A percentile compares a stretch with the other conserved stretches of the same genome.
phyloP scores from a whole-genome alignment of 2,329 filamentous ascomycete genomes.

The Aspergillus sp. region DNA sequence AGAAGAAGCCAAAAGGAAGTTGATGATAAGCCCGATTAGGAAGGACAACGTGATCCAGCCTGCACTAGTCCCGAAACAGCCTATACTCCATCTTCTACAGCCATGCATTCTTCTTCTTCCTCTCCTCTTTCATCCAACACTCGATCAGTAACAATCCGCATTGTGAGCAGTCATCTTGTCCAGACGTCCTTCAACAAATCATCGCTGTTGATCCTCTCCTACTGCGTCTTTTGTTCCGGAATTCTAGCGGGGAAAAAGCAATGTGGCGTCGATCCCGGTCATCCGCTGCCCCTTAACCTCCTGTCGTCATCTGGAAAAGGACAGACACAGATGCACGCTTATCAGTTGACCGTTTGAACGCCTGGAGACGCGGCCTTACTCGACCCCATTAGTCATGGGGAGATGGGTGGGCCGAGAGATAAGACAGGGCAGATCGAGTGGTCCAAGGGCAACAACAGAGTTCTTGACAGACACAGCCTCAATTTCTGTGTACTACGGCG shows the following conservation, averaged over 20 bases:
- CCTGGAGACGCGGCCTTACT: background rate
- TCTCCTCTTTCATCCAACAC: background rate
- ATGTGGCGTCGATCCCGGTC: background rate
- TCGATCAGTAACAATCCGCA: constrained; percentile 4
- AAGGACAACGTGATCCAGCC: background rate
- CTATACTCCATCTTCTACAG: background rate
- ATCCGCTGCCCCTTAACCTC: background rate
- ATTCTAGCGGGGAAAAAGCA: background rate
- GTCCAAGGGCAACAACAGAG: background rate
- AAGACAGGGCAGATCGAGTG: constrained; percentile 2
- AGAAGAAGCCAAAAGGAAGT: background rate
- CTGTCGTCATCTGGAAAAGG: background rate
- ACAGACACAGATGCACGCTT: constrained; percentile 4
- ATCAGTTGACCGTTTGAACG: constrained; percentile 11
- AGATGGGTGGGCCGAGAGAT: constrained; percentile 4
- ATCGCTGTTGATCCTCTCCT: background rate
- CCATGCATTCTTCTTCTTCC: background rate
- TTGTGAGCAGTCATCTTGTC: constrained; percentile 5
- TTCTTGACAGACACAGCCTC: background rate
- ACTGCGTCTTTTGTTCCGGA: background rate
- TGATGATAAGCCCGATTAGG: background rate
- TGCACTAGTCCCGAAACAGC: background rate
- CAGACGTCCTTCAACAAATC: background rate
- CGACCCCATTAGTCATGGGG: constrained; percentile 3
- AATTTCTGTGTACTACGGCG: background rate